Evolutionary conservation across 192 early-diverging fungal species (phyloP).

Genomic region (Coemansia nantahalensis): DNA sequence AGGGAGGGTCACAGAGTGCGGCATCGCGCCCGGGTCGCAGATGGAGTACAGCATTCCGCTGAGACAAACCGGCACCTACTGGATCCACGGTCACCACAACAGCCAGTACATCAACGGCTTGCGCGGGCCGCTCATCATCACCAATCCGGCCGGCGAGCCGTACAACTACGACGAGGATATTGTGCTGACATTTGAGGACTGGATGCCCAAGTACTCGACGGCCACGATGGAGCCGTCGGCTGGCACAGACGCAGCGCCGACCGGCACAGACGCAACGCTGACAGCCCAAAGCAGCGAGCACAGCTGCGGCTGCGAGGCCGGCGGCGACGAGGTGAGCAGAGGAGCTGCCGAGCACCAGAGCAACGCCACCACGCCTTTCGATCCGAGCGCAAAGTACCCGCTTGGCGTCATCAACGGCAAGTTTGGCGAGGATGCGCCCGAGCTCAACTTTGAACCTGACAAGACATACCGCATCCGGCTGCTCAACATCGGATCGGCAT

Average conservation of each 20-base stretch:
- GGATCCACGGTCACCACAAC: slow-evolving; percentile 71
- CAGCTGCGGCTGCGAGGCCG: neutral
- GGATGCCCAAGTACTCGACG: slow-evolving; percentile 54
- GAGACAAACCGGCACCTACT: slow-evolving; percentile 76
- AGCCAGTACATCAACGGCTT: slow-evolving; percentile 80
- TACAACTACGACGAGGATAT: slow-evolving; percentile 69
- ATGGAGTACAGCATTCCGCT: slow-evolving; percentile 69
- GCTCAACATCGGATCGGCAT: slow-evolving; percentile 68
- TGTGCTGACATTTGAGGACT: slow-evolving; percentile 65
- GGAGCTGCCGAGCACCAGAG: neutral
- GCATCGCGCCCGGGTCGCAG: slow-evolving; percentile 57
- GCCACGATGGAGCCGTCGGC: slow-evolving; percentile 7
- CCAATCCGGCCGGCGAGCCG: slow-evolving; percentile 54
- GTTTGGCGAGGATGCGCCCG: slow-evolving; percentile 51
- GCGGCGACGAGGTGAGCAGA: too few relatives aligned
- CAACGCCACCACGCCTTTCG: neutral
- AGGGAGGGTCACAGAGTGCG: slow-evolving; percentile 68
- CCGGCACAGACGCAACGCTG: too few relatives aligned
- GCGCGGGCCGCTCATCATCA: slow-evolving; percentile 65
- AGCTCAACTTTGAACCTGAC: slow-evolving; percentile 62
- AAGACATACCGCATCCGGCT: slow-evolving; percentile 80
- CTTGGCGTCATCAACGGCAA: slow-evolving; percentile 58
- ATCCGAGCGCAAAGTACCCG: slow-evolving; percentile 19
- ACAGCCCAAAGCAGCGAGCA: neutral
- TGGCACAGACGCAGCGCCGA: too few relatives aligned